A percentile compares a stretch with the other conserved stretches of the same genome.
Evolutionary conservation across 176 grass and related monocot species (phyloP).

Genomic region (Musa beccarii): DNA sequence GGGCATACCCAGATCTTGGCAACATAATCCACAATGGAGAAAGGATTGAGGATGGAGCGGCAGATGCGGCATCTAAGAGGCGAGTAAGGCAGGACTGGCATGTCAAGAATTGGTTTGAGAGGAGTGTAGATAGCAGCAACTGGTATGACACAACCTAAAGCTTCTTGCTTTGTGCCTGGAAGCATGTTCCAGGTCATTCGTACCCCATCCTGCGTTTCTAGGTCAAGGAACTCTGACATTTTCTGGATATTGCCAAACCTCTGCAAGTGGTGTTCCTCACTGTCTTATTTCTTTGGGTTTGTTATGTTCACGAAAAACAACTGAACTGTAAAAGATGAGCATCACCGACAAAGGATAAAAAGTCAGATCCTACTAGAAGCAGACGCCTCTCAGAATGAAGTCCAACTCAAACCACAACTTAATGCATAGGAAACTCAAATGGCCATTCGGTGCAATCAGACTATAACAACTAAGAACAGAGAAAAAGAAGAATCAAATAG

Average conservation of each 20-base stretch:
- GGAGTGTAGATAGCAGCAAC: conserved; percentile 74
- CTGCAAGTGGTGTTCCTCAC: neutral
- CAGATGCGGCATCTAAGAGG: conserved; percentile 84
- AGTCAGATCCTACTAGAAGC: neutral
- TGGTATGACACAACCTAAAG: conserved; percentile 50
- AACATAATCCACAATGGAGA: conserved; percentile 65
- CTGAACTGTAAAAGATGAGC: neutral
- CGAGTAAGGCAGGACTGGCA: conserved; percentile 58
- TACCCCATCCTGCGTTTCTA: conserved; percentile 72
- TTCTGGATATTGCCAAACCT: neutral
- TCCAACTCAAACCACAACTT: neutral
- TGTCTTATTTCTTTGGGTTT: neutral
- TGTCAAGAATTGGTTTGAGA: conserved; percentile 49
- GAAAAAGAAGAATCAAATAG: neutral
- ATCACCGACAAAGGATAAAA: neutral
- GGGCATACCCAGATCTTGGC: conserved; percentile 91
- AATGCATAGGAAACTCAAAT: neutral
- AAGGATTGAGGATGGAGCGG: conserved; percentile 72
- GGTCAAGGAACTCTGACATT: conserved; percentile 88
- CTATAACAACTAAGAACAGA: neutral
- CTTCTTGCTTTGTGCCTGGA: conserved; percentile 74
- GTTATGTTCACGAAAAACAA: neutral
- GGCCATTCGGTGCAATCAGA: neutral
- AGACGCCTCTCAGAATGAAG: neutral
- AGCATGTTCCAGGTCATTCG: conserved; percentile 95